Percentiles rank a stretch among this genome's conserved stretches.
Evolutionary conservation across 2,329 filamentous ascomycete species (phyloP).

Genomic region (Xylaria hypoxylon): DNA sequence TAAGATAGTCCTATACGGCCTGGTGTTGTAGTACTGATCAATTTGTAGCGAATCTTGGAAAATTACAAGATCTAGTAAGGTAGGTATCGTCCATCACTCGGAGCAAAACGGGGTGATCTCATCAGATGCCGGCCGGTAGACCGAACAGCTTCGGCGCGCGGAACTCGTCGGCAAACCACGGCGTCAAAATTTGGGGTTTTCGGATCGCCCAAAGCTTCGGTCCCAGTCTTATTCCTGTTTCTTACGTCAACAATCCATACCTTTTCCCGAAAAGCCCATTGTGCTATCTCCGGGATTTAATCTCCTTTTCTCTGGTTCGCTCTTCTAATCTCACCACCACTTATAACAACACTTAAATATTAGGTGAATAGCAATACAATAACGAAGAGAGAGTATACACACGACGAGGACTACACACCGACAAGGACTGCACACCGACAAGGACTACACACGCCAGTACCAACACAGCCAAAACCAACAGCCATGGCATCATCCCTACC

Average conservation of each 20-base stretch:
- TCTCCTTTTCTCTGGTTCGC: neutral
- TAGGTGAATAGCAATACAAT: neutral
- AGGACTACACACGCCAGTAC: neutral
- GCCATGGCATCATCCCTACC: slow-evolving; percentile 44
- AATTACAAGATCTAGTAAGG: neutral
- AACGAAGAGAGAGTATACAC: neutral
- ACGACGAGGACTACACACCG: neutral
- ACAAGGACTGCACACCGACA: no score
- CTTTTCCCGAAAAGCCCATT: neutral
- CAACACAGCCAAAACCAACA: neutral
- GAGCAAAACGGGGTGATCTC: slow-evolving; percentile 21
- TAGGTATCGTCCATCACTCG: slow-evolving; percentile 2
- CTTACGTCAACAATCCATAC: slow-evolving; percentile 34
- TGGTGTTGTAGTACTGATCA: neutral
- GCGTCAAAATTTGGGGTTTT: slow-evolving; percentile 18
- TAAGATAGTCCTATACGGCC: neutral
- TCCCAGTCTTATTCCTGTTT: slow-evolving; percentile 27
- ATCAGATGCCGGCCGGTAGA: slow-evolving; percentile 23
- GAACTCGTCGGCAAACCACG: slow-evolving; percentile 30
- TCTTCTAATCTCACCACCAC: neutral
- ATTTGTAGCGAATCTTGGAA: neutral
- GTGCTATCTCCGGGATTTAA: neutral
- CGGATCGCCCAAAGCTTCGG: slow-evolving; percentile 18
- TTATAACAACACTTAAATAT: neutral
- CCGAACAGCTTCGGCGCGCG: slow-evolving; percentile 24